phyloP scores from a whole-genome alignment of 2,329 filamentous ascomycete genomes.

The Pleoardoris graminearum region DNA sequence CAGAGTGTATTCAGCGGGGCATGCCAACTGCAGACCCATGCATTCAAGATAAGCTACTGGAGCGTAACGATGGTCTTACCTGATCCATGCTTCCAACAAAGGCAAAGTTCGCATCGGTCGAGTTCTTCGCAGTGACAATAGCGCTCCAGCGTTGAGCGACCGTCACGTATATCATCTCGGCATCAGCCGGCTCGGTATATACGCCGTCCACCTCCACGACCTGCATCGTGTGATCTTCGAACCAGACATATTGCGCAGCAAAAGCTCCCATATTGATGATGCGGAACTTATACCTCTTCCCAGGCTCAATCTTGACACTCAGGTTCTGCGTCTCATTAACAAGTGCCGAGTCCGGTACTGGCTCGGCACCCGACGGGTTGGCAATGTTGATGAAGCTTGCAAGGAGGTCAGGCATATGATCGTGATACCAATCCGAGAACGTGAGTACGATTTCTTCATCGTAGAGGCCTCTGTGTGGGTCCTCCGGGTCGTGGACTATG shows the following conservation, averaged over 20 bases:
- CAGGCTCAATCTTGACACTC: conserved; percentile 51
- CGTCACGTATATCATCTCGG: conserved; percentile 65
- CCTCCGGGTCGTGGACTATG: conserved; percentile 63
- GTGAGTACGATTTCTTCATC: conserved; percentile 66
- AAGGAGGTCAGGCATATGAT: conserved; percentile 54
- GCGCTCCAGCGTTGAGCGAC: conserved; percentile 74
- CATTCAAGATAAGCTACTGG: not conserved
- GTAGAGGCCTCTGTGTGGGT: conserved; percentile 57
- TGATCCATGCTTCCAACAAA: conserved; percentile 57
- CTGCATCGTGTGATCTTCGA: conserved; percentile 67
- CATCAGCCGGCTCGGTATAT: conserved; percentile 62
- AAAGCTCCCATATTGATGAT: conserved; percentile 73
- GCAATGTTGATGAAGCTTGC: conserved; percentile 50
- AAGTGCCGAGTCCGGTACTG: conserved; percentile 66
- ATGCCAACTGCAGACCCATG: too few species aligned
- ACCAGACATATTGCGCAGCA: conserved; percentile 69
- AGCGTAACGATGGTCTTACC: conserved; percentile 23
- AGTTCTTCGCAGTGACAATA: conserved; percentile 63
- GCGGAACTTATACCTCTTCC: conserved; percentile 65
- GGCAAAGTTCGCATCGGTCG: conserved; percentile 61
- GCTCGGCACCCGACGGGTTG: conserved; percentile 65
- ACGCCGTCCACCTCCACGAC: conserved; percentile 74
- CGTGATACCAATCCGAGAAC: conserved; percentile 75
- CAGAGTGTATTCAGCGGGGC: conserved; percentile 5
- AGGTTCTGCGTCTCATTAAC: conserved; percentile 64